Conservation (phyloP, 345 rosid genomes). For the Excoecaria agallocha region DNA sequence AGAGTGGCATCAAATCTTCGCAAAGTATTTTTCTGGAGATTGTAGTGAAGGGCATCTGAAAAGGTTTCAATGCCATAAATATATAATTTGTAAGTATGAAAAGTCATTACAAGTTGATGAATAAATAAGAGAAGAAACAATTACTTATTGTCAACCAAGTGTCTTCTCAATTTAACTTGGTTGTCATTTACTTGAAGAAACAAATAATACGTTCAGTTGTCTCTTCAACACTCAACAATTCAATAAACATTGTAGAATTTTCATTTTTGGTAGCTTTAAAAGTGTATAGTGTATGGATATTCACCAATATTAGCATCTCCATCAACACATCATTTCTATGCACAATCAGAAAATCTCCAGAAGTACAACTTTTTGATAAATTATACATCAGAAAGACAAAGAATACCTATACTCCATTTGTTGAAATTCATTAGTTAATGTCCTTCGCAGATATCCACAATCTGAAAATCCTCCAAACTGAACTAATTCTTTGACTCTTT, state of each 20-base stretch:
- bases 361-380: not conserved
- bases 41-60: conserved; percentile 73
- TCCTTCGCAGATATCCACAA: conserved; percentile 41
- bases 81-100: not conserved
- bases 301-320: not conserved
- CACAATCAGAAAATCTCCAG: not conserved
- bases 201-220: not conserved
- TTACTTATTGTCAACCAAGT: not conserved
- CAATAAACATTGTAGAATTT: not conserved
- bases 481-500: conserved; percentile 56
- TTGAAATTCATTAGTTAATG: conserved; percentile 71
- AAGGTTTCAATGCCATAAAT: conserved; percentile 29
- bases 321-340: not conserved
- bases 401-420: conserved; percentile 69
- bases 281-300: not conserved
- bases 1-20: conserved; percentile 56
- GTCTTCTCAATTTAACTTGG: not conserved
- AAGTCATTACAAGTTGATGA: not conserved
- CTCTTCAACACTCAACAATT: not conserved
- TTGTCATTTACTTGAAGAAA: not conserved
- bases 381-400: conserved; percentile 8
- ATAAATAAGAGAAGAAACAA: not conserved
- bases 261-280: not conserved
- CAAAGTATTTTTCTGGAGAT: conserved; percentile 67
- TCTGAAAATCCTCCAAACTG: conserved; percentile 40